Evolutionary conservation across 2,329 filamentous ascomycete species (phyloP).

Genomic region (Arthrobotrys sinensis): DNA sequence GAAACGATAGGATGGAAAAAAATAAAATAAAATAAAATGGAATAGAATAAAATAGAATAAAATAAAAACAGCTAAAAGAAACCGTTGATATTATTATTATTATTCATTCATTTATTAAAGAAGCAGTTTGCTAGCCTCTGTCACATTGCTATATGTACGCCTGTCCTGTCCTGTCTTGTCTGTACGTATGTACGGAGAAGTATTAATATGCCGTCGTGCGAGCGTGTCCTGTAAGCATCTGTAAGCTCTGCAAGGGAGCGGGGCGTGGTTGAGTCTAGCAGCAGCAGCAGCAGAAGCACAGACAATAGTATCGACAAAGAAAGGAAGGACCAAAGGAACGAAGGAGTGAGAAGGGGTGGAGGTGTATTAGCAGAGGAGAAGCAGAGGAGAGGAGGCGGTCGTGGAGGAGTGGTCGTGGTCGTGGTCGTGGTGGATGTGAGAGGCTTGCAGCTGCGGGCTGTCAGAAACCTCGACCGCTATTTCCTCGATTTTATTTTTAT

Average conservation of each 20-base stretch:
- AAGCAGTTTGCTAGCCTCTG: neutral
- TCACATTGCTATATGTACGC: slow-evolving; percentile 34
- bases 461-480: neutral
- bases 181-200: neutral
- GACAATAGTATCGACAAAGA: neutral
- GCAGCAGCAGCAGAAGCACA: neutral
- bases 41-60: neutral
- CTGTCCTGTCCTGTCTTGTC: neutral
- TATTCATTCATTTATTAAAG: neutral
- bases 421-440: neutral
- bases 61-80: neutral
- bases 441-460: slow-evolving; percentile 2
- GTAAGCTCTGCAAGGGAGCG: slow-evolving; percentile 40
- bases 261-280: neutral
- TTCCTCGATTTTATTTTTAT: neutral
- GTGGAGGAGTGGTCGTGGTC: neutral
- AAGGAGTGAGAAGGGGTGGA: neutral
- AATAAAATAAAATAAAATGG: neutral
- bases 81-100: too few species aligned
- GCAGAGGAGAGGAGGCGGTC: neutral
- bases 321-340: neutral
- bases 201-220: slow-evolving; percentile 20
- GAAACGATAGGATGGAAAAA: neutral
- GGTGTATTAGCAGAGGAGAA: neutral
- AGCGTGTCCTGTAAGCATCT: slow-evolving; percentile 32